Evolutionary conservation across 2,329 filamentous ascomycete species (phyloP).

Genomic region (Blumeriella jaapii): DNA sequence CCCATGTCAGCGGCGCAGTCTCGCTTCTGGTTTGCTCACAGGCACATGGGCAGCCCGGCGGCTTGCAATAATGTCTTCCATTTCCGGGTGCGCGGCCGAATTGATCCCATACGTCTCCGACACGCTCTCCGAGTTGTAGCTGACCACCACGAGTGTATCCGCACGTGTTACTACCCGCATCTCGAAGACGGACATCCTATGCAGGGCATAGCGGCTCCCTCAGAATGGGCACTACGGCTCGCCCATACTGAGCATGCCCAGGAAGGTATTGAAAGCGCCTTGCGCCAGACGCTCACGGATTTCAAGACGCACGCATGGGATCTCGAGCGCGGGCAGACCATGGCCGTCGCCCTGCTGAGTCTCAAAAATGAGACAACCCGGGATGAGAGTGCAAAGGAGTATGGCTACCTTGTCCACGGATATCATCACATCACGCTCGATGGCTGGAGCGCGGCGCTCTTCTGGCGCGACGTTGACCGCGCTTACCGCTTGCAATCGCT

Average conservation of each 20-base stretch:
- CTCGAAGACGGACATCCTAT: constrained; percentile 1
- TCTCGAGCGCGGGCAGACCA: neutral
- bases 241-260: too few species aligned
- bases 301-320: neutral
- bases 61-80: constrained; percentile 17
- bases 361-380: constrained; percentile 28
- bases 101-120: constrained; percentile 7
- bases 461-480: constrained; percentile 33
- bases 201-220: constrained; percentile 5
- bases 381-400: too few species aligned
- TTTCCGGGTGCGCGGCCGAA: constrained; percentile 12
- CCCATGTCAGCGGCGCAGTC: constrained; percentile 7
- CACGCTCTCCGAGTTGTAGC: neutral
- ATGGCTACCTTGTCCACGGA: too few species aligned
- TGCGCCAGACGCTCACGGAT: neutral
- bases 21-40: constrained; percentile 19
- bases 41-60: constrained; percentile 18
- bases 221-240: neutral
- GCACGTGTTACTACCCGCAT: neutral
- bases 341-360: neutral
- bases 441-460: constrained; percentile 31
- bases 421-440: constrained; percentile 40
- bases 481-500: constrained; percentile 28
- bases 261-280: neutral
- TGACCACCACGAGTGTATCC: neutral